phyloP scores from a whole-genome alignment of 257 asterid species.

The Verbena officinalis region DNA sequence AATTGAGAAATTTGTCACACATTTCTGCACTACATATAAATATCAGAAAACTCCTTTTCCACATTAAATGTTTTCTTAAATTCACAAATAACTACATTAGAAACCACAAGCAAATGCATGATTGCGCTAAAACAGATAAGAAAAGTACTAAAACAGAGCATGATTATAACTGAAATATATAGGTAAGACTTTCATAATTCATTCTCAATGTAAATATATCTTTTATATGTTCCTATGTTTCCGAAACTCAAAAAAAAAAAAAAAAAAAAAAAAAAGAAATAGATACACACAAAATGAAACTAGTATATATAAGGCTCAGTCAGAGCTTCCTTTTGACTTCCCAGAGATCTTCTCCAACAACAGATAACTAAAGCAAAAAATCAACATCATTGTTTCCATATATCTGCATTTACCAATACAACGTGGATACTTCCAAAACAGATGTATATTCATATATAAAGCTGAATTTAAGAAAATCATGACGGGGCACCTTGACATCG shows the following conservation, averaged over 20 bases:
- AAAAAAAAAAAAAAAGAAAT: background rate
- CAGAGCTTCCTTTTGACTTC: slow-evolving; percentile 4
- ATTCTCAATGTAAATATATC: too few relatives aligned
- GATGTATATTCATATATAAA: background rate
- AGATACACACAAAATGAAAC: background rate
- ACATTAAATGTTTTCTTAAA: background rate
- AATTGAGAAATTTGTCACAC: slow-evolving; percentile 23
- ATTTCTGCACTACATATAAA: slow-evolving; percentile 22
- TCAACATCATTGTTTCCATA: background rate
- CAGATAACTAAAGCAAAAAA: background rate
- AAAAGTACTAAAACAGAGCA: too few relatives aligned
- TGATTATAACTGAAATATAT: too few relatives aligned
- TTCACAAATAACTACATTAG: slow-evolving; percentile 1
- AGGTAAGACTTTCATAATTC: too few relatives aligned
- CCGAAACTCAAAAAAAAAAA: too few relatives aligned
- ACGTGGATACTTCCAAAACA: background rate
- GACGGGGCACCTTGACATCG: slow-evolving; percentile 85
- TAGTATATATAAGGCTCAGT: background rate
- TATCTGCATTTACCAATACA: background rate
- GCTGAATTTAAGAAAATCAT: background rate
- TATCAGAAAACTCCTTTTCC: slow-evolving; percentile 6
- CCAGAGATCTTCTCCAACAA: slow-evolving; percentile 6
- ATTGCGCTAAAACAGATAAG: too few relatives aligned
- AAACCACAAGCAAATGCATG: background rate
- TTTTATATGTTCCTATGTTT: too few relatives aligned